A percentile compares a stretch with the other conserved stretches of the same genome.
phyloP scores from a whole-genome alignment of 2,329 filamentous ascomycete species.

The Ascochyta clinopodiicola region DNA sequence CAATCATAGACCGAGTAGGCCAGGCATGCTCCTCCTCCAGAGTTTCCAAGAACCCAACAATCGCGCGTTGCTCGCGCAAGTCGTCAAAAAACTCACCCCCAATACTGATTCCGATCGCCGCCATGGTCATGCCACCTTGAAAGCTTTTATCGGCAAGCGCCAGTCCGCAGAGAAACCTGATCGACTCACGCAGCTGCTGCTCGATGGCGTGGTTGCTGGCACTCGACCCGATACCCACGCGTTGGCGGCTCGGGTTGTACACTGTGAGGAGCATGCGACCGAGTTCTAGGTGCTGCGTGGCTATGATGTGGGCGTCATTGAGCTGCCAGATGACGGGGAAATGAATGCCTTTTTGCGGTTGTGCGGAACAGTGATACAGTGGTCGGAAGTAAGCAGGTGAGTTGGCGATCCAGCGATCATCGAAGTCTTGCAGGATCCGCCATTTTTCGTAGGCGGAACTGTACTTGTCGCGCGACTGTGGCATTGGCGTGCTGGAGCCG shows the following conservation, averaged over 20 bases:
- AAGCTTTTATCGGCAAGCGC: neutral
- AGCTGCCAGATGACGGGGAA: neutral
- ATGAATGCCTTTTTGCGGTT: neutral
- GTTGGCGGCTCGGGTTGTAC: neutral
- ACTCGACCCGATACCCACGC: neutral
- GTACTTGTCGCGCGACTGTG: neutral
- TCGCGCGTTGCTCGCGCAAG: neutral
- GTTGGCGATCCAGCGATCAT: neutral
- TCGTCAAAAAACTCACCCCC: neutral
- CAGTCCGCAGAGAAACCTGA: neutral
- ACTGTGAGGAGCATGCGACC: constrained; percentile 2
- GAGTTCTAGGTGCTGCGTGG: constrained; percentile 1
- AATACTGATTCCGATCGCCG: neutral
- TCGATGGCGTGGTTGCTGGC: neutral
- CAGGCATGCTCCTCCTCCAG: neutral
- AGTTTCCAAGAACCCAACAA: neutral
- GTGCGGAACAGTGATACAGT: neutral
- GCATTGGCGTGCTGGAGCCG: neutral
- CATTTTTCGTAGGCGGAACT: neutral
- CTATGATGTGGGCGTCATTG: neutral
- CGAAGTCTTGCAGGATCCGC: neutral
- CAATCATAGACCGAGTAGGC: neutral
- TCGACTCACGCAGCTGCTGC: neutral
- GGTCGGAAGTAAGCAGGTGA: neutral
- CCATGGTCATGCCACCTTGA: neutral